A percentile compares a stretch with the other conserved stretches of the same genome.
Conservation (phyloP, 352 stramenopile genomes). For the Phytophthora podocarpi region DNA sequence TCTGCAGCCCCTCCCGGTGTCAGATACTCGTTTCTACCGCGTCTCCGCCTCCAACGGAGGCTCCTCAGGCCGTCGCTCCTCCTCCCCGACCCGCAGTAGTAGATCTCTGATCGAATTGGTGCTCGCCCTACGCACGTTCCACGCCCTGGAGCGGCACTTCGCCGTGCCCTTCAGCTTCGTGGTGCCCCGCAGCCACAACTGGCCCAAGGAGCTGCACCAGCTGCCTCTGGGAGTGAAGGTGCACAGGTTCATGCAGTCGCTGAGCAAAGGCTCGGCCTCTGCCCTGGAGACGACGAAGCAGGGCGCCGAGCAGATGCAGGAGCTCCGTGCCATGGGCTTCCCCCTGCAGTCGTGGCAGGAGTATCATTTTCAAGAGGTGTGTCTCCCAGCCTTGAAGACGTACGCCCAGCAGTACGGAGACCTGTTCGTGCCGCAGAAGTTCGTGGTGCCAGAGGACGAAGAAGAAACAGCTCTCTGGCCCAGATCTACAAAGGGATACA, state of each 20-base stretch:
- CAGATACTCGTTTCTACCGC: slow-evolving; percentile 14
- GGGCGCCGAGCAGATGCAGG: slow-evolving; percentile 36
- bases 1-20: background rate
- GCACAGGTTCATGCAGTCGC: slow-evolving; percentile 57
- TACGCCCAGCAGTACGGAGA: slow-evolving; percentile 86
- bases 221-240: slow-evolving; percentile 61
- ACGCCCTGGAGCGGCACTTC: slow-evolving; percentile 65
- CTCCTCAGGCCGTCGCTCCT: background rate
- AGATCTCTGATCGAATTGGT: slow-evolving; percentile 38
- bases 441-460: slow-evolving; percentile 75
- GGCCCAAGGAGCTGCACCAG: slow-evolving; percentile 54
- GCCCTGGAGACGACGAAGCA: slow-evolving; percentile 31
- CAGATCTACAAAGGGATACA: slow-evolving; percentile 77
- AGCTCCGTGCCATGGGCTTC: slow-evolving; percentile 58
- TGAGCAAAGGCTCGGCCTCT: slow-evolving; percentile 26
- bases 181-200: slow-evolving; percentile 24
- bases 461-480: slow-evolving; percentile 57
- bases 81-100: background rate
- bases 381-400: slow-evolving; percentile 73
- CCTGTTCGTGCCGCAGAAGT: slow-evolving; percentile 93
- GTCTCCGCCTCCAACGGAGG: slow-evolving; percentile 1
- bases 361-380: slow-evolving; percentile 68
- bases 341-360: slow-evolving; percentile 58
- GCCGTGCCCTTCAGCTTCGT: slow-evolving; percentile 56
- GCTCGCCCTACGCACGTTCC: slow-evolving; percentile 57